phyloP scores from a whole-genome alignment of 805 yeast genomes.

The Kazachstania viticola region DNA sequence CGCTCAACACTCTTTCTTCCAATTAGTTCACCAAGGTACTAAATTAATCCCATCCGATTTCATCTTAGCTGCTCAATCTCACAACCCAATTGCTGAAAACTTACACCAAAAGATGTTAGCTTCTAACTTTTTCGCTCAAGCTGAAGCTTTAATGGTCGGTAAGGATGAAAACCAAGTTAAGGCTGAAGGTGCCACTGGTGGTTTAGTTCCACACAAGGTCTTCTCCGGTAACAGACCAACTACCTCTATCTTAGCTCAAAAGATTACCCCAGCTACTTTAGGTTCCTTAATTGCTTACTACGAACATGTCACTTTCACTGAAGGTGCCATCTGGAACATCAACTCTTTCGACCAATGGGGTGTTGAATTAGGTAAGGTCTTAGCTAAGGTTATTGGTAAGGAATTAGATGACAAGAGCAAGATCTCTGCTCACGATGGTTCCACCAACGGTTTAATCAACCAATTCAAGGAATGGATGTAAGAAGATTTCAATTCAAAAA shows the following conservation, averaged over 20 bases:
- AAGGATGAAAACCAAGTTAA: slow-evolving; percentile 75
- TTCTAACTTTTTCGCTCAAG: slow-evolving; percentile 97
- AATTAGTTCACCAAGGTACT: slow-evolving; percentile 97
- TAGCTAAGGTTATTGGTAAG: slow-evolving; percentile 89
- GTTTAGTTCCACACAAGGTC: slow-evolving; percentile 86
- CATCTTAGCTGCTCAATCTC: slow-evolving; percentile 93
- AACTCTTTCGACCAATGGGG: slow-evolving; percentile 99
- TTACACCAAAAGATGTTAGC: slow-evolving; percentile 96
- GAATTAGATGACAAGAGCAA: slow-evolving; percentile 59
- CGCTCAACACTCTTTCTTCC: slow-evolving; percentile 99
- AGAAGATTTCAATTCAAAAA: too few species aligned
- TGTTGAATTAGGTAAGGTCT: slow-evolving; percentile 95
- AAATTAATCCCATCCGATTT: slow-evolving; percentile 95
- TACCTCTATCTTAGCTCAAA: slow-evolving; percentile 89
- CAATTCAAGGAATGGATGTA: slow-evolving; percentile 79
- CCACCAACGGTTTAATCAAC: slow-evolving; percentile 89
- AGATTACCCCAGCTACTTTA: slow-evolving; percentile 90
- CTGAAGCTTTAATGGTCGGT: slow-evolving; percentile 96
- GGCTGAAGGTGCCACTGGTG: slow-evolving; percentile 81
- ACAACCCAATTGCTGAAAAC: slow-evolving; percentile 91
- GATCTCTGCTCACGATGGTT: slow-evolving; percentile 69
- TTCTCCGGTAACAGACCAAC: slow-evolving; percentile 99
- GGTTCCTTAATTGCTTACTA: slow-evolving; percentile 97
- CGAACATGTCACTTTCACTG: slow-evolving; percentile 94
- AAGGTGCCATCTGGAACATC: slow-evolving; percentile 99